These are phyloP conservation scores for Entamoeba moshkovskii DNA, from an alignment of 208 protist species.

Conservation along the genomic window DNA sequence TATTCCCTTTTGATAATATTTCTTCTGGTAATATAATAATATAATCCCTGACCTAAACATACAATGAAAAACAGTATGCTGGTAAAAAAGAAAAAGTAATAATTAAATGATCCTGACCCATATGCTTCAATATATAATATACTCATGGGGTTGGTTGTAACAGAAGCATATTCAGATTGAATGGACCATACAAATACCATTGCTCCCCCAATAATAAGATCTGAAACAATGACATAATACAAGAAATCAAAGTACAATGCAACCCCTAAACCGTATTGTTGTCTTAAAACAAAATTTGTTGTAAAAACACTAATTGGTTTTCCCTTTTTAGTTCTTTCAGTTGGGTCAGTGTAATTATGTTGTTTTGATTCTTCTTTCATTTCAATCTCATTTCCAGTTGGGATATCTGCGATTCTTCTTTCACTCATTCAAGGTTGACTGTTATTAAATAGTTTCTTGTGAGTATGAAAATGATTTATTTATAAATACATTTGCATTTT, in stretches of 20 bases:
- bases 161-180: background rate
- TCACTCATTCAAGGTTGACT: no score
- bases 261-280: background rate
- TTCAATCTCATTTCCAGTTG: no score
- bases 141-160: background rate
- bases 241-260: background rate
- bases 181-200: background rate
- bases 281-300: background rate
- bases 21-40: background rate
- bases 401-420: no score
- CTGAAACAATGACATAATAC: background rate
- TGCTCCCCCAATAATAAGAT: background rate
- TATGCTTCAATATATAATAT: background rate
- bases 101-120: background rate
- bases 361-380: no score
- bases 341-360: no score
- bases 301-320: background rate
- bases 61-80: background rate
- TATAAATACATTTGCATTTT: no score
- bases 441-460: no score
- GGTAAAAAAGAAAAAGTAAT: background rate
- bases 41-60: background rate
- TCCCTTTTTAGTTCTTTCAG: no score
- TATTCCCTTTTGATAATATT: background rate
- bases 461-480: no score